Percentiles rank a stretch among this genome's conserved stretches.
phyloP scores from a whole-genome alignment of 108 stramenopile species.

The Halocafeteria seosinensis region DNA sequence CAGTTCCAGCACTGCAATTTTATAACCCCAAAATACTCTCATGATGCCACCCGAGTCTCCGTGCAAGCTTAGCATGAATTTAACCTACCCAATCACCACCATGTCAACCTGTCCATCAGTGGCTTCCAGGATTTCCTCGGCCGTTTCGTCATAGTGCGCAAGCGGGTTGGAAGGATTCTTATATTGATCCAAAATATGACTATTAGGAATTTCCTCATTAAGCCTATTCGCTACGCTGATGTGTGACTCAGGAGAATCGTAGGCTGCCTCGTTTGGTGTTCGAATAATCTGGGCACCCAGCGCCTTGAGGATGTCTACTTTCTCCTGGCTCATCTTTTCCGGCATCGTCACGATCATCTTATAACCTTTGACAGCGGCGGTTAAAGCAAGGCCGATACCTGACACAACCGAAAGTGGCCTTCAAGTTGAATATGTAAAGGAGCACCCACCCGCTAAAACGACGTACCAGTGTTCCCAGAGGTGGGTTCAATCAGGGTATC shows the following conservation, averaged over 20 bases:
- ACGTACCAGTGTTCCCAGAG: slow-evolving; percentile 60
- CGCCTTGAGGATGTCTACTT: slow-evolving; percentile 72
- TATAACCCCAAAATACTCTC: slow-evolving; percentile 10
- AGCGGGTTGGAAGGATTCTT: slow-evolving; percentile 60
- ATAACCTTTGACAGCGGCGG: slow-evolving; percentile 64
- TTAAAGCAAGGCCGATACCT: slow-evolving; percentile 74
- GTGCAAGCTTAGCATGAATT: too few relatives aligned
- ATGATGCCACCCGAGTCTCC: slow-evolving; percentile 68
- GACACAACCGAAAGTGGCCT: background rate
- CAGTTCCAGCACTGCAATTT: slow-evolving; percentile 14
- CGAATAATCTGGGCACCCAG: slow-evolving; percentile 73
- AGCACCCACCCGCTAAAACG: background rate
- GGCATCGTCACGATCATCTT: slow-evolving; percentile 71
- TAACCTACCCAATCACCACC: slow-evolving; percentile 54
- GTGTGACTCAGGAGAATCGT: slow-evolving; percentile 65
- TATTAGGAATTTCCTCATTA: slow-evolving; percentile 60
- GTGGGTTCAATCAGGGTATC: slow-evolving; percentile 88
- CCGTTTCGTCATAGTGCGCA: slow-evolving; percentile 76
- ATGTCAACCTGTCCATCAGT: slow-evolving; percentile 58
- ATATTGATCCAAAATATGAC: slow-evolving; percentile 76
- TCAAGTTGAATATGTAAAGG: background rate
- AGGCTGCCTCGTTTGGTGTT: slow-evolving; percentile 71
- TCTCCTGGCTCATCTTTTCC: slow-evolving; percentile 80
- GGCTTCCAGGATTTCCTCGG: slow-evolving; percentile 61
- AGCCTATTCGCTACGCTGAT: slow-evolving; percentile 64